phyloP scores from a whole-genome alignment of 202 grass and related monocot species.

The Musa balbisiana region DNA sequence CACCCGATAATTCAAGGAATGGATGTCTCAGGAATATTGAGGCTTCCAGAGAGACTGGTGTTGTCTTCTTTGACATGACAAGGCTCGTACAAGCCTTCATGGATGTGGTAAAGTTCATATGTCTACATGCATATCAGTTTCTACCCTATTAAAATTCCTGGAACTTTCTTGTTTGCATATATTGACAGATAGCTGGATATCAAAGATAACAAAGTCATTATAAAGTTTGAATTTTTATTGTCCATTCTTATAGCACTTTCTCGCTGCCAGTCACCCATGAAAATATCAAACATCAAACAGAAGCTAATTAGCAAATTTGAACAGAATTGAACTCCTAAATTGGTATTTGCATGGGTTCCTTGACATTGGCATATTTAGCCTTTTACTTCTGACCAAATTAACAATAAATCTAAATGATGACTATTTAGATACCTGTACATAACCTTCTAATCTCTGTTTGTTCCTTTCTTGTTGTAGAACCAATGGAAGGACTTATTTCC shows the following conservation, averaged over 20 bases:
- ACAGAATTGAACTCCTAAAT: background rate
- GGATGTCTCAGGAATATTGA: conserved; percentile 32
- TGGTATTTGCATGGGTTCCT: background rate
- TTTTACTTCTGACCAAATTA: background rate
- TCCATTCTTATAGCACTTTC: background rate
- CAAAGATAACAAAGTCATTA: background rate
- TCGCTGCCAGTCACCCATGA: no score
- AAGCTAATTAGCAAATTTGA: background rate
- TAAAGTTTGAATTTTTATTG: background rate
- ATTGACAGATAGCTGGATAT: background rate
- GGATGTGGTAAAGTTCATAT: conserved; percentile 45
- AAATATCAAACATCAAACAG: background rate
- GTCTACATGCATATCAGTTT: background rate
- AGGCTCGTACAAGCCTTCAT: conserved; percentile 59
- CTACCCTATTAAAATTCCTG: background rate
- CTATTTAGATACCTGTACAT: background rate
- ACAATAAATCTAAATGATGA: background rate
- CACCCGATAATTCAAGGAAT: conserved; percentile 16
- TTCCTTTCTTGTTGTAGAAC: conserved; percentile 30
- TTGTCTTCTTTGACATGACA: conserved; percentile 40
- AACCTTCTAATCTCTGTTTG: background rate
- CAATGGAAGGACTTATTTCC: conserved; percentile 65
- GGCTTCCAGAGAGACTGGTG: conserved; percentile 39
- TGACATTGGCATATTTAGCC: background rate
- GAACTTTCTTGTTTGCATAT: background rate